Conservation (phyloP, 208 protist genomes). For the Crithidia expoeki region DNA sequence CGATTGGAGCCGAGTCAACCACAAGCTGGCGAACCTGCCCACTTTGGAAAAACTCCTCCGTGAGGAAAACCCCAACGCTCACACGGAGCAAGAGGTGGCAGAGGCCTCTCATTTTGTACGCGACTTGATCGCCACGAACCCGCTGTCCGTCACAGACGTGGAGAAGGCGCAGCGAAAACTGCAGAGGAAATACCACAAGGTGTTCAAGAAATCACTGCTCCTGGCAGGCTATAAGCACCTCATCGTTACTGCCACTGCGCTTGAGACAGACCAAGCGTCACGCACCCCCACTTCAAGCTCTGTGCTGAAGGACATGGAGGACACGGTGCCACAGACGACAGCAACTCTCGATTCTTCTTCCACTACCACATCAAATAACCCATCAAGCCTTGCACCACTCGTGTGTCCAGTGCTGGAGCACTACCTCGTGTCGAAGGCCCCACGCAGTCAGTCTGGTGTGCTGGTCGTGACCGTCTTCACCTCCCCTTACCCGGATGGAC, state of each 20-base stretch:
- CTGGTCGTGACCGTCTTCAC: constrained; percentile 93
- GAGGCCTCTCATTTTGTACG: constrained; percentile 57
- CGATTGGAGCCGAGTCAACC: constrained; percentile 50
- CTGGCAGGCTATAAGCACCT: constrained; percentile 79
- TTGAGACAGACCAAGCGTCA: not conserved
- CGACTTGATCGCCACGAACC: constrained; percentile 40
- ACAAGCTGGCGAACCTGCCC: constrained; percentile 73
- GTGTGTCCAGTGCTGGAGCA: constrained; percentile 46
- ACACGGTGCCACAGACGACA: constrained; percentile 13
- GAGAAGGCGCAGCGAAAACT: constrained; percentile 45
- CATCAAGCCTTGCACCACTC: constrained; percentile 3
- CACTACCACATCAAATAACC: not conserved
- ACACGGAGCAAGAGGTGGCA: constrained; percentile 48
- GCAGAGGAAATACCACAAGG: constrained; percentile 71
- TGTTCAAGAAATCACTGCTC: constrained; percentile 80
- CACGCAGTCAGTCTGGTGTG: constrained; percentile 90
- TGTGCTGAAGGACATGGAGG: constrained; percentile 34
- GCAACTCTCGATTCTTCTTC: not conserved
- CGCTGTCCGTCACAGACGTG: constrained; percentile 45
- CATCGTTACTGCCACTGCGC: constrained; percentile 11
- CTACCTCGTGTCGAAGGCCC: constrained; percentile 84
- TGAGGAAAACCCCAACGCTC: constrained; percentile 76
- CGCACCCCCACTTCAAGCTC: not conserved
- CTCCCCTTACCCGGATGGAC: constrained; percentile 82
- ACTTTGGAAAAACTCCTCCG: constrained; percentile 69